Evolutionary conservation across 2,329 filamentous ascomycete genomes (phyloP).

Genomic region (Alternaria consortialis): DNA sequence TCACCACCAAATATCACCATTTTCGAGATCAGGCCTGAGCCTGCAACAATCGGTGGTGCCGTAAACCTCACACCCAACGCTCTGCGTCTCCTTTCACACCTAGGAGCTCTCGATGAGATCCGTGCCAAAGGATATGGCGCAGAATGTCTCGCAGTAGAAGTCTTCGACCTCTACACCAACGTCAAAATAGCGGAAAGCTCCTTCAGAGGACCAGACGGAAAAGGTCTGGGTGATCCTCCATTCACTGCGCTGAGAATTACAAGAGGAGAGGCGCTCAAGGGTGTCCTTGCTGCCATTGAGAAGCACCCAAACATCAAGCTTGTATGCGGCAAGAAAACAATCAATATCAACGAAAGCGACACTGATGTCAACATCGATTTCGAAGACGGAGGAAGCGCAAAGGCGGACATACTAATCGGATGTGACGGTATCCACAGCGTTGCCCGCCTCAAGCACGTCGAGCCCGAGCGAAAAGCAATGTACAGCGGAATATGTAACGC

Average conservation of each 20-base stretch:
- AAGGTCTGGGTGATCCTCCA: constrained; percentile 55
- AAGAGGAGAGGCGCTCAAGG: constrained; percentile 55
- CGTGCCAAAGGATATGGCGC: constrained; percentile 52
- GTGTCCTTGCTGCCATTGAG: constrained; percentile 53
- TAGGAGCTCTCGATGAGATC: constrained; percentile 59
- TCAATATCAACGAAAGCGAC: constrained; percentile 53
- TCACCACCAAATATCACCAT: constrained; percentile 54
- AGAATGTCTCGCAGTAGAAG: constrained; percentile 55
- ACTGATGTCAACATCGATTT: constrained; percentile 56
- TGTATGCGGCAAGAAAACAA: constrained; percentile 55
- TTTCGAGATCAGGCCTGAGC: constrained; percentile 58
- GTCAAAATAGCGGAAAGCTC: constrained; percentile 55
- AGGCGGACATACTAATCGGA: constrained; percentile 63
- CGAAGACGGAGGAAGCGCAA: constrained; percentile 54
- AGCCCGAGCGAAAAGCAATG: constrained; percentile 53
- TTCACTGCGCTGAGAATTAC: constrained; percentile 58
- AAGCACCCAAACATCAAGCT: constrained; percentile 54
- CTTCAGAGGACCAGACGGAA: constrained; percentile 54
- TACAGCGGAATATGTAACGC: constrained; percentile 59
- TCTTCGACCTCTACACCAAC: constrained; percentile 56
- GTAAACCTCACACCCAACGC: constrained; percentile 70
- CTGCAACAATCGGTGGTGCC: constrained; percentile 64
- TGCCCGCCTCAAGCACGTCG: constrained; percentile 56
- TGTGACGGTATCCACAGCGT: constrained; percentile 64
- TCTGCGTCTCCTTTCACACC: constrained; percentile 63